Base-by-base conservation (phyloP, 2,329 filamentous ascomycete species). In the Cercospora sp. region DNA sequence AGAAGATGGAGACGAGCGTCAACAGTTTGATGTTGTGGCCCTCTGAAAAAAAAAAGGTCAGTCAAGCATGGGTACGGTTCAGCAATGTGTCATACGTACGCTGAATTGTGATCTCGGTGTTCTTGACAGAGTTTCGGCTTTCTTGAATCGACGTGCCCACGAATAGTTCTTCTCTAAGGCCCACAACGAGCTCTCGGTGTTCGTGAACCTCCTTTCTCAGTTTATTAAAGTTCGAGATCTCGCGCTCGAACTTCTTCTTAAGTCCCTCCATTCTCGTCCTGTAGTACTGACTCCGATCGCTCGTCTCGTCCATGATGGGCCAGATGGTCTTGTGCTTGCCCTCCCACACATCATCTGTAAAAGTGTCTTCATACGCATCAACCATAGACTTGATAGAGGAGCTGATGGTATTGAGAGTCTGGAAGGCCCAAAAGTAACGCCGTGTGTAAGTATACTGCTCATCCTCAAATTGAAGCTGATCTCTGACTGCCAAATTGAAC, bases 101-200 rank as follows among this genome's bases (percentile, higher is more conserved):
- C 66, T 84, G 79, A 21, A 85, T 82, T 0, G 84, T 84, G 12
- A 84, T 84, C 57, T 82, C 81, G 1, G 82, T 80, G 59, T 83
- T 75, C 67, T 89, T 86, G 40, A 90, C 87, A 16, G 85, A 87
- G 71, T 87, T 84, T 13, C 87, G 79, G 49, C 83, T 85, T 75
- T 89, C 87, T 72, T 87, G 85, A 65, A 90, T 88, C 2, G 82
- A 84, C n/a, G 87, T 89, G 2, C 88, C 88, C 40, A 82, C 85
- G 76, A 89, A 90, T 0, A 90, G 82, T 75, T 89, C 87, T 68
- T 89, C 87, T 63, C 87, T 80, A 67, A 90, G 75, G 3, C 83
- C 85, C 62, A 83, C 79, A 58, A 89, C 87, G 74, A 88, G 86
- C 61, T 83, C 83, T 18, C 86, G 78, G 16, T 85, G 82, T 59